A percentile compares a stretch with the other conserved stretches of the same genome.
Conservation (phyloP, 2,329 filamentous ascomycete genomes). For the Fusarium mundagurra region DNA sequence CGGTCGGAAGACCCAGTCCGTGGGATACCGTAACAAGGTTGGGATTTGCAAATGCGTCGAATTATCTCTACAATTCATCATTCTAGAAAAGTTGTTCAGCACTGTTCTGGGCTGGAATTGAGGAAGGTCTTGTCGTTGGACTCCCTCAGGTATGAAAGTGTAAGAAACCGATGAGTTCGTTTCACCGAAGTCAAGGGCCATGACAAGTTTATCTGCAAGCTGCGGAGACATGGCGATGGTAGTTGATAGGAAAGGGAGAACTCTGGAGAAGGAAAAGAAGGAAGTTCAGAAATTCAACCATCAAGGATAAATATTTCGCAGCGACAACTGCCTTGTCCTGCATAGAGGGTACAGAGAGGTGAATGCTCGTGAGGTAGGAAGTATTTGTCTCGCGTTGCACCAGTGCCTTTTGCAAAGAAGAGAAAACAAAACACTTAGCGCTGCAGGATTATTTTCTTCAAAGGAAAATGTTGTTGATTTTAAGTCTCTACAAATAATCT, state of each 20-base stretch:
- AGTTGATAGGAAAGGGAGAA: not conserved
- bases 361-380: too few relatives aligned
- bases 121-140: not conserved
- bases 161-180: not conserved
- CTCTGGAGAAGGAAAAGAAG: not conserved
- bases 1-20: not conserved
- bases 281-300: not conserved
- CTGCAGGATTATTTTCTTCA: too few relatives aligned
- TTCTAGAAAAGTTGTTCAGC: not conserved
- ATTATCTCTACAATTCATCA: not conserved
- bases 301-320: too few relatives aligned
- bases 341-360: too few relatives aligned
- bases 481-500: too few relatives aligned
- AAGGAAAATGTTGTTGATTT: too few relatives aligned
- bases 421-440: too few relatives aligned
- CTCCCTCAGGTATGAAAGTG: not conserved
- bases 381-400: too few relatives aligned
- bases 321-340: too few relatives aligned
- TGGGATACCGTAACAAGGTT: not conserved
- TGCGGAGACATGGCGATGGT: not conserved
- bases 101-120: not conserved
- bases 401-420: too few relatives aligned
- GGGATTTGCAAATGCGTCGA: not conserved
- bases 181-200: slow-evolving; percentile 5
- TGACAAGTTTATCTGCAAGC: not conserved